Base-by-base conservation (phyloP, 2,329 filamentous ascomycete genomes). In the Phyllosticta citriasiana region DNA sequence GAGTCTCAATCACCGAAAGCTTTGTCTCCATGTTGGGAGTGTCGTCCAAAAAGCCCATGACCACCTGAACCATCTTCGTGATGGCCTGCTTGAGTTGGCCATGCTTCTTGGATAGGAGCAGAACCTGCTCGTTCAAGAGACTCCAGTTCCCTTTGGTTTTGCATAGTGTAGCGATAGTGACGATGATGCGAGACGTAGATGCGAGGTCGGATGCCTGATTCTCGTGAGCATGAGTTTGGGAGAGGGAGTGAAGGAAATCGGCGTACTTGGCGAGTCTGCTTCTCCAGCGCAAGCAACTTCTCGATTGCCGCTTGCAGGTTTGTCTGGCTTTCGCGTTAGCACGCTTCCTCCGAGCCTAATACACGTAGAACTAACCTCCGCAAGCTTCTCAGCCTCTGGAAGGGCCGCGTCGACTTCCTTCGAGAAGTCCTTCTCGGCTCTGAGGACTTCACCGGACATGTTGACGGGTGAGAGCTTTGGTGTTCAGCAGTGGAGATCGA, bases 71-170 rank as follows among this genome's bases (percentile, higher is more conserved):
- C 94, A 99, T 99, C 81, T 93, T 94, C 69, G 94, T 97, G 71
- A 92, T 94, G 71, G 94, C 94, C 78, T 97, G 94, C 78, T 99
- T 99, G 73, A 99, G 91, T 80, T 99, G 94, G 70, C 92, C 90
- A 88, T 99, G 94, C 81, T 99, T 99, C 86, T 99, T 99, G 66
- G 94, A 97, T 62, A 99, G 82, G 66, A 97, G 82, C 69, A 96
- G 82, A 65, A 96, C 90, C 79, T 99, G 94, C 78, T 99, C 94
- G 74, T 96, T 97, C 78, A 99, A 84, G 71, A 97, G 79, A 74
- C 85, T 87, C 94, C 94, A 99, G 75, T 99, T 91, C 67, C 88
- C 88, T 22, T 89, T 86, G 75, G 96, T 83, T 78, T 97, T 97
- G 80, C 91, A 93, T 80, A 97, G 85, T 72, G 90, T 96, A 74